A percentile compares a stretch with the other conserved stretches of the same genome.
phyloP scores from a whole-genome alignment of 1,284 basidiomycete genomes.

The Lignosus rhinocerotis region DNA sequence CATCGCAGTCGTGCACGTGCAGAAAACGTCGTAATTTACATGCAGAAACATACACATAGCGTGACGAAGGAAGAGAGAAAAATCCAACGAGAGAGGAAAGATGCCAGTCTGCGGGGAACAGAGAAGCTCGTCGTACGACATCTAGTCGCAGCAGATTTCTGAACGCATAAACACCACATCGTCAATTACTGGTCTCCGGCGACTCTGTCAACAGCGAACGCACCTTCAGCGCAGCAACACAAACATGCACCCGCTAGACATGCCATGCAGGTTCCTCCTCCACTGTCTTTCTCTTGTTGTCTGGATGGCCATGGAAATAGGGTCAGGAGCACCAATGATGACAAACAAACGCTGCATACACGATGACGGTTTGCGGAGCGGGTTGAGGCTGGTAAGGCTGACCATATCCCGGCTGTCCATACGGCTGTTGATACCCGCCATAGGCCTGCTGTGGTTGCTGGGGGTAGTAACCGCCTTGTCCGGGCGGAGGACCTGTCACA shows the following conservation, averaged over 20 bases:
- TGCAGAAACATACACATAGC: conserved; percentile 13
- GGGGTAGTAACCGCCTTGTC: conserved; percentile 76
- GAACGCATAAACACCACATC: conserved; percentile 17
- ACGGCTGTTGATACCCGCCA: conserved; percentile 37
- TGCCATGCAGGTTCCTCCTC: conserved; percentile 57
- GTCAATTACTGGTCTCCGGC: conserved; percentile 5
- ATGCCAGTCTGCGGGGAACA: conserved; percentile 3
- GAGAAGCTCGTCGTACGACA: conserved; percentile 16
- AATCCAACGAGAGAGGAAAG: conserved; percentile 6
- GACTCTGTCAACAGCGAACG: conserved; percentile 26
- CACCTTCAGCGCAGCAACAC: conserved; percentile 80
- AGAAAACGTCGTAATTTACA: conserved; percentile 20
- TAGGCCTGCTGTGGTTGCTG: conserved; percentile 75
- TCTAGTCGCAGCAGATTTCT: conserved; percentile 71
- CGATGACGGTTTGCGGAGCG: conserved; percentile 71
- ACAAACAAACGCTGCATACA: conserved; percentile 46
- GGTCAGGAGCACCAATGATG: neutral
- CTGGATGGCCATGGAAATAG: conserved; percentile 3
- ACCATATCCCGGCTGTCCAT: conserved; percentile 29
- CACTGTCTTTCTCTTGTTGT: conserved; percentile 40
- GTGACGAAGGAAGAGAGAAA: conserved; percentile 3
- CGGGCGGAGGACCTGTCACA: conserved; percentile 51
- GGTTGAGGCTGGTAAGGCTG: conserved; percentile 64
- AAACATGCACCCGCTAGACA: conserved; percentile 72
- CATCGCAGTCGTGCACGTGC: conserved; percentile 3